Percentiles rank a stretch among this genome's conserved stretches.
Evolutionary conservation across 2,329 filamentous ascomycete species (phyloP).

Genomic region (Botrytis byssoidea): DNA sequence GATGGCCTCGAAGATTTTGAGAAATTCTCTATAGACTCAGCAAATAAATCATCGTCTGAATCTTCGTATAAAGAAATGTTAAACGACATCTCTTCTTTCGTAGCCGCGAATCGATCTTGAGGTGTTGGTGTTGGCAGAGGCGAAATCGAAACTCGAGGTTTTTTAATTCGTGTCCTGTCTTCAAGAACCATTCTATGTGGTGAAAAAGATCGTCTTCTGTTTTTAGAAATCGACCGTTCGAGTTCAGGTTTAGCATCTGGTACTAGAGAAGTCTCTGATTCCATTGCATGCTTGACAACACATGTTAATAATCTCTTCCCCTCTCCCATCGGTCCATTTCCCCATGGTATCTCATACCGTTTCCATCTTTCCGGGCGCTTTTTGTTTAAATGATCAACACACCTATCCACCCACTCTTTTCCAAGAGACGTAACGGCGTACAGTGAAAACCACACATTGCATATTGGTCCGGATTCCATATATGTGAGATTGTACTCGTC

Average conservation of each 20-base stretch:
- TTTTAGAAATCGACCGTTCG: neutral
- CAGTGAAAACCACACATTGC: neutral
- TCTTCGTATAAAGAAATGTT: neutral
- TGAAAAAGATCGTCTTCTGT: neutral
- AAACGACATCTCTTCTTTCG: neutral
- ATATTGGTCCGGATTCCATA: neutral
- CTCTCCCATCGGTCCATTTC: neutral
- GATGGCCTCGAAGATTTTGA: neutral
- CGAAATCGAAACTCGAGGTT: neutral
- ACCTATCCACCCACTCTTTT: neutral
- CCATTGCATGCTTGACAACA: constrained; percentile 7
- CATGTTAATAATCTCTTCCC: constrained; percentile 5
- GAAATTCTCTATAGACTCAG: neutral
- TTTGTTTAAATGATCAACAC: neutral
- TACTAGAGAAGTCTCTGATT: neutral
- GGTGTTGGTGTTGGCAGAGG: neutral
- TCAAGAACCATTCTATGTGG: neutral
- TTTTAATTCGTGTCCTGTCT: neutral
- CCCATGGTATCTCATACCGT: constrained; percentile 6
- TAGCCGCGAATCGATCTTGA: neutral
- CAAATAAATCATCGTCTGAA: neutral
- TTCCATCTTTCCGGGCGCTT: neutral
- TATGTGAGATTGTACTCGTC: constrained; percentile 4
- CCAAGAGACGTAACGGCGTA: neutral
- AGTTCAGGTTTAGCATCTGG: neutral